Evolutionary conservation across 257 asterid species (phyloP).

Genomic region (Coffea eugenioides): DNA sequence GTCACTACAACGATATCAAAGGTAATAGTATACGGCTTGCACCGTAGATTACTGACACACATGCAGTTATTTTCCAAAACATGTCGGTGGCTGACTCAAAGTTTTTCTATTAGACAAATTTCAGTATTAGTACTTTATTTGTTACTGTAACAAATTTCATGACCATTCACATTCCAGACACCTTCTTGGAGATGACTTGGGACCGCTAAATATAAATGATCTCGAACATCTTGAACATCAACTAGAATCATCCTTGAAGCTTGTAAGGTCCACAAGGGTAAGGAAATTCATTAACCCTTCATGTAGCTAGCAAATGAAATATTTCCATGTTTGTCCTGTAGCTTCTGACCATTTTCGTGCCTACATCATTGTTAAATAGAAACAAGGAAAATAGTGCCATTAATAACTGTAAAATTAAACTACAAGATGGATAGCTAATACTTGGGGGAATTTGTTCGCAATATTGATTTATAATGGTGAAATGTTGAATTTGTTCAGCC

Average conservation of each 20-base stretch:
- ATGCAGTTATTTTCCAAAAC: background rate
- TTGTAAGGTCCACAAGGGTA: constrained; percentile 94
- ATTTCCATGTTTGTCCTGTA: background rate
- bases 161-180: constrained; percentile 49
- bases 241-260: constrained; percentile 78
- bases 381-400: no score
- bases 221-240: constrained; percentile 84
- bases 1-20: constrained; percentile 83
- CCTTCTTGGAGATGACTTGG: constrained; percentile 96
- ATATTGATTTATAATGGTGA: no score
- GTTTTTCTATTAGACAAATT: background rate
- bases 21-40: constrained; percentile 36
- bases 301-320: background rate
- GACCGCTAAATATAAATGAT: constrained; percentile 74
- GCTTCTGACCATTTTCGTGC: no score
- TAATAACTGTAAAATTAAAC: no score
- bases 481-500: no score
- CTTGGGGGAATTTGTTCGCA: no score
- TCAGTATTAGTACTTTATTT: background rate
- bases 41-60: background rate
- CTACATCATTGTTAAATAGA: no score
- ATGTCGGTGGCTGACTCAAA: background rate
- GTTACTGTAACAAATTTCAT: background rate
- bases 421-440: no score
- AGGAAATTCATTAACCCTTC: constrained; percentile 7